Evolutionary conservation across 2,329 filamentous ascomycete genomes (phyloP).

Genomic region (Lachnum nothofagi): DNA sequence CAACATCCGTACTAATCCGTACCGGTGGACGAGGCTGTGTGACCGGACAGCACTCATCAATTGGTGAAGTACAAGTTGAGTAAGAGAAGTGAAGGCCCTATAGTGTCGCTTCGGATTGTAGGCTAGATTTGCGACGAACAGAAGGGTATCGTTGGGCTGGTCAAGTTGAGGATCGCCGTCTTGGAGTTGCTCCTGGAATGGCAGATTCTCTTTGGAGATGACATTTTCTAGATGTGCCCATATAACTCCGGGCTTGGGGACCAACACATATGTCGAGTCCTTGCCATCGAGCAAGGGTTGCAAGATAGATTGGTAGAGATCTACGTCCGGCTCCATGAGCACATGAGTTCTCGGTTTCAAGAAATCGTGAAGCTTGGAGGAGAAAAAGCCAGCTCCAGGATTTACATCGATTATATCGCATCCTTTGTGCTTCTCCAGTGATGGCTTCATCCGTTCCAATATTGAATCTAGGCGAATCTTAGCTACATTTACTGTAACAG

Average conservation of each 20-base stretch:
- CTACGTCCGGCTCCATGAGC: conserved; percentile 67
- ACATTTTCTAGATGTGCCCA: conserved; percentile 54
- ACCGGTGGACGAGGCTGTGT: conserved; percentile 61
- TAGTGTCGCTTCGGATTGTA: conserved; percentile 48
- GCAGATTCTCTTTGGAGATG: conserved; percentile 47
- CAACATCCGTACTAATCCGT: conserved; percentile 75
- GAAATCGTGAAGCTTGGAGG: conserved; percentile 65
- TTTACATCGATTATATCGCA: conserved; percentile 86
- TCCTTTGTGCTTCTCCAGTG: conserved; percentile 64
- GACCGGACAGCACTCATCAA: conserved; percentile 55
- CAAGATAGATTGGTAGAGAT: conserved; percentile 57
- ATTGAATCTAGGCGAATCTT: conserved; percentile 25
- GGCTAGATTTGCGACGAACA: conserved; percentile 66
- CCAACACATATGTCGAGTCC: conserved; percentile 43
- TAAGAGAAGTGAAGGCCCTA: conserved; percentile 51
- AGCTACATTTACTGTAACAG: neutral
- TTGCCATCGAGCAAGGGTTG: conserved; percentile 48
- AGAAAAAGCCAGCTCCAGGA: conserved; percentile 76
- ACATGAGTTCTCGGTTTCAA: conserved; percentile 78
- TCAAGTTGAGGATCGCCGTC: conserved; percentile 36
- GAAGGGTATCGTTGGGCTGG: conserved; percentile 63
- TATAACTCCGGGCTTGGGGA: conserved; percentile 54
- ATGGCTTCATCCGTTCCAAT: conserved; percentile 62
- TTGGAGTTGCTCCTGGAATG: conserved; percentile 44
- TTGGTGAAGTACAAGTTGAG: conserved; percentile 55